These are phyloP conservation scores for Colletotrichum noveboracense DNA, from an alignment of 2,329 filamentous ascomycete genomes.

Conservation along the genomic window DNA sequence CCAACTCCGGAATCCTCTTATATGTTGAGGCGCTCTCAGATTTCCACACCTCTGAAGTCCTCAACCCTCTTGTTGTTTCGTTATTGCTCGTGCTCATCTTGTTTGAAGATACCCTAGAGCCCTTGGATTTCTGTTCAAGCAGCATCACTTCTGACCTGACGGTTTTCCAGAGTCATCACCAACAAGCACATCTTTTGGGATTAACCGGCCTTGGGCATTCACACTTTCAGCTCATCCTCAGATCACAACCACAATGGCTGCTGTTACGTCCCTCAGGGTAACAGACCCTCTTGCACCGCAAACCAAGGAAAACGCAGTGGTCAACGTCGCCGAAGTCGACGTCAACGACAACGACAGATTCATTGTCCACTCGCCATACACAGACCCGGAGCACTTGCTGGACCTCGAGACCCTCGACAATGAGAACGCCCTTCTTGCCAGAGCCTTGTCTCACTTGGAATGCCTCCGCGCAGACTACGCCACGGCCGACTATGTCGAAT, in stretches of 20 bases:
- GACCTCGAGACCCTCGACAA: constrained; percentile 70
- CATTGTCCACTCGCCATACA: constrained; percentile 79
- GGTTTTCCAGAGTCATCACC: background rate
- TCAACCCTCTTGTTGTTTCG: background rate
- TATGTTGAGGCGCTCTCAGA: background rate
- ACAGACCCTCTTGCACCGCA: constrained; percentile 1
- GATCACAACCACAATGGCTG: background rate
- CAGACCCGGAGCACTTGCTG: constrained; percentile 71
- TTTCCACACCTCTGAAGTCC: background rate
- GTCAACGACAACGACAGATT: constrained; percentile 28
- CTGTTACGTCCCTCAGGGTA: constrained; percentile 9
- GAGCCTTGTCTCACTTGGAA: constrained; percentile 69
- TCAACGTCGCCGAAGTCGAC: constrained; percentile 12
- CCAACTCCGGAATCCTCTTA: background rate
- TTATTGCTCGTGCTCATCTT: background rate
- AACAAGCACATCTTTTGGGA: background rate
- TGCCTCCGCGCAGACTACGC: constrained; percentile 75
- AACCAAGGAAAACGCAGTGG: constrained; percentile 3
- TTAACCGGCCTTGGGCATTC: background rate
- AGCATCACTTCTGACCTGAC: background rate
- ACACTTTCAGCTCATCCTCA: background rate
- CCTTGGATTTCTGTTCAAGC: background rate
- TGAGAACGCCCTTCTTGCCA: constrained; percentile 72
- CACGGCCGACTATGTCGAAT: constrained; percentile 72
- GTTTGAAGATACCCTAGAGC: background rate